Evolutionary conservation across 2,329 filamentous ascomycete genomes (phyloP), one percentile per base, ranked within the genome.

Genomic region (Penicillium verrucosum): DNA sequence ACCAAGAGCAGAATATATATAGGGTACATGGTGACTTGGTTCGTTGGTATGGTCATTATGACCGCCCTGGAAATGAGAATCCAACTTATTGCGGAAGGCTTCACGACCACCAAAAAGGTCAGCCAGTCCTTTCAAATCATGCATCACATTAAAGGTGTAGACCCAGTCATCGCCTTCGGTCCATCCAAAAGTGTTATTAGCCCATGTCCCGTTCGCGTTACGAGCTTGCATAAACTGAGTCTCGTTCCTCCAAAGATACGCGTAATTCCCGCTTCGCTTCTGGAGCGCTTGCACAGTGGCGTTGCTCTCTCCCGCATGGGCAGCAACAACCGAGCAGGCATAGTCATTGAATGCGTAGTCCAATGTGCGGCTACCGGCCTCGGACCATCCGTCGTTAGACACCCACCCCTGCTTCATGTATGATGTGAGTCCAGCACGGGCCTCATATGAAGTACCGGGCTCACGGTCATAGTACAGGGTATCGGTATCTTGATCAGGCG

Each of bases 131-230:
- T 68, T 62, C 0, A 75, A 65, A 58, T 80, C 78, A 60, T 81
- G 79, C 68, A 78, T 73, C 10, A 80, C 78, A 45, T 78, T 75
- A 60, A 81, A 80, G 0, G 77, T 79, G 61, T 81, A 81, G n/a
- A 78, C 76, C 78, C 78, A 80, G 46, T 78, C 72, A 59, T 80
- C 77, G 14, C 78, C 78, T 63, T 80, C 78, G 0, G 78, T 78
- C 78, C 78, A 81, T 32, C 78, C 78, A 70, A 76, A 78, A 2
- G 72, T 71, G 2, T 67, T 66, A 37, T 75, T 70, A 0, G 77
- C 77, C 73, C 77, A 81, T 0, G 75, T 73, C 7, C 77, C 77
- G 59, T 81, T 80, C 12, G 64, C 69, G 59, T 81, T 81, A 23
- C 74, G 75, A 8, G 78, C 75, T 58, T 78, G 74, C 78, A 80